Evolutionary conservation across 768 basidiomycete genomes (phyloP), one percentile per base, ranked within the genome.

Genomic region (Leccinellum rugosiceps): DNA sequence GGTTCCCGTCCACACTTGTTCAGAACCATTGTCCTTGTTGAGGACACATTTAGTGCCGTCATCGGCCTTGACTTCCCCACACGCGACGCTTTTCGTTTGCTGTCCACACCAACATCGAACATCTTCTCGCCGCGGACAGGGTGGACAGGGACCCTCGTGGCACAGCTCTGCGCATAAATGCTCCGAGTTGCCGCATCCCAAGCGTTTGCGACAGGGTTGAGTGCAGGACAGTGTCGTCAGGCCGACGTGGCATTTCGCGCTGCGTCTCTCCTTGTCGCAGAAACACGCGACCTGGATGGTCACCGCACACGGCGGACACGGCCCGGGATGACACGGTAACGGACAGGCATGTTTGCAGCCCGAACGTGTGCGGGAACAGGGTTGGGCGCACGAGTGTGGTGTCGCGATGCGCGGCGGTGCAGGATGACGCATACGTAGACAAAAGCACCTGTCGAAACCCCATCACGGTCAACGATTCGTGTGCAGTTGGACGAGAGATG

Each of bases 281-380:
- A 90, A 86, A 68, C 97, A 99, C 2, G 79, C 75, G n/a, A 85
- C 73, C 44, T 83, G 80, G 0, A 89, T 83, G 6, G 88, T 90
- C 11, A 96, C 81, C 59, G 85, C 83, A 67, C 97, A 99, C 0
- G 94, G 94, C 0, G 95, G 95, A 74, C 97, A 99, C 0, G 96
- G 97, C 0, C 96, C 97, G 0, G 97, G 96, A 70, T 98, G 96
- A 66, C 96, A 98, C 14, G 78, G 76, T 14, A 94, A 68, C 0
- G 94, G 83, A 69, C 95, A 98, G 0, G 92, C 78, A 67, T 98
- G 96, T 0, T 79, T 77, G 63, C 96, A 99, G 0, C 63, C 63
- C 28, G 75, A 73, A 2, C 87, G 82, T 5, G 72, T 57, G 13
- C 88, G 84, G 0, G 84, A 78, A 67, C 90, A 92, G 0, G 85